These are phyloP conservation scores for Grigorovia transvaalensis DNA, from an alignment of 805 yeast species.

Conservation along the genomic window DNA sequence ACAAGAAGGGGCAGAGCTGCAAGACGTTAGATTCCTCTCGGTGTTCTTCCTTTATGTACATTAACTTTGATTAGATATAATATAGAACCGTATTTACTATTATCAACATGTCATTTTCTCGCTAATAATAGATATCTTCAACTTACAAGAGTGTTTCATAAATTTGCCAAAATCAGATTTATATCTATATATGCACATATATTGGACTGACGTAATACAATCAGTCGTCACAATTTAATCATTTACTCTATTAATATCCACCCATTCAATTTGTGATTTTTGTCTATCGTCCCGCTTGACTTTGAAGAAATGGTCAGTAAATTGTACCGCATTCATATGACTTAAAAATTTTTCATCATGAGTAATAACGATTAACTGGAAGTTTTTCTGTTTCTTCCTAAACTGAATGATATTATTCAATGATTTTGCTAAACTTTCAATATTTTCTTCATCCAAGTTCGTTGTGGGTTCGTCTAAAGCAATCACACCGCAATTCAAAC, in stretches of 20 bases:
- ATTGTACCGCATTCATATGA: constrained; percentile 74
- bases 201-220: background rate
- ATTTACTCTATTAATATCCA: constrained; percentile 33
- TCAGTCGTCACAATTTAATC: constrained; percentile 6
- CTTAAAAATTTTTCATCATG: constrained; percentile 89
- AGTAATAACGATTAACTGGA: constrained; percentile 90
- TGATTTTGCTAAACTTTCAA: constrained; percentile 77
- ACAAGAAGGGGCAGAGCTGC: constrained; percentile 49
- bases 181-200: too few relatives aligned
- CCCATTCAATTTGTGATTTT: constrained; percentile 62
- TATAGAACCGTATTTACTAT: background rate
- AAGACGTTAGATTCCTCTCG: constrained; percentile 2
- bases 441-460: constrained; percentile 80
- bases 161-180: too few relatives aligned
- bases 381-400: constrained; percentile 71
- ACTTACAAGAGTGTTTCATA: too few relatives aligned
- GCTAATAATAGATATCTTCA: too few relatives aligned
- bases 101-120: background rate
- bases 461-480: constrained; percentile 98
- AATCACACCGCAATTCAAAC: constrained; percentile 87
- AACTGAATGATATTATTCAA: constrained; percentile 63
- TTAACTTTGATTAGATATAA: background rate
- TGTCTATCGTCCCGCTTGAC: constrained; percentile 74
- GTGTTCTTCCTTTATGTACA: background rate
- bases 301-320: constrained; percentile 79